phyloP scores from a whole-genome alignment of 2,329 filamentous ascomycete genomes.

The Zopfia rhizophila region DNA sequence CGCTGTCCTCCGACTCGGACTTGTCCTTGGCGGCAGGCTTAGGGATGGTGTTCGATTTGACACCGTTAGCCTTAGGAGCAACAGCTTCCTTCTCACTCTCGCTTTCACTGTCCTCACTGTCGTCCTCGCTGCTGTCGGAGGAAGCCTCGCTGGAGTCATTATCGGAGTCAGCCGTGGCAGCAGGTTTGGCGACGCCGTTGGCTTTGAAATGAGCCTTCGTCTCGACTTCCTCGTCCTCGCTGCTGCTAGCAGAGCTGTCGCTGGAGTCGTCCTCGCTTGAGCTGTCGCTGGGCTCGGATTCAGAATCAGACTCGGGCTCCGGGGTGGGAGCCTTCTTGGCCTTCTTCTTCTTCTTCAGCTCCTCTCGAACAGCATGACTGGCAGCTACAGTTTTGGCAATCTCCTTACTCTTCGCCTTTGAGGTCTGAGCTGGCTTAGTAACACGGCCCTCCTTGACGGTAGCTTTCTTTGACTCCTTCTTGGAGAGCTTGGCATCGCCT shows the following conservation, averaged over 20 bases:
- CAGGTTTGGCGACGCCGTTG: constrained; percentile 38
- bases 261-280: constrained; percentile 45
- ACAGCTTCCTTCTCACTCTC: constrained; percentile 30
- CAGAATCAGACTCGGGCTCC: constrained; percentile 55
- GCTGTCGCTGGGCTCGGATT: constrained; percentile 46
- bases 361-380: constrained; percentile 14
- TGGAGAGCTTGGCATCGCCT: constrained; percentile 36
- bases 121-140: constrained; percentile 35
- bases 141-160: constrained; percentile 32
- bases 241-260: constrained; percentile 25
- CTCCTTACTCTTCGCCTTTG: constrained; percentile 75
- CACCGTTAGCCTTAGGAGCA: constrained; percentile 39
- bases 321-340: constrained; percentile 60
- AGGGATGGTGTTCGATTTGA: constrained; percentile 46
- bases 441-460: constrained; percentile 73
- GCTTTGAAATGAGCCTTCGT: constrained; percentile 42
- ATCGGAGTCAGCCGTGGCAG: constrained; percentile 41
- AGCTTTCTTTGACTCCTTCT: constrained; percentile 70
- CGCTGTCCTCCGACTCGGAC: constrained; percentile 49
- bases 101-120: constrained; percentile 36
- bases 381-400: constrained; percentile 64
- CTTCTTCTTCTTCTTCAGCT: constrained; percentile 62
- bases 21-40: constrained; percentile 50
- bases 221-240: constrained; percentile 47
- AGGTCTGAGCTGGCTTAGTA: constrained; percentile 72